Base-by-base conservation (phyloP, 345 rosid genomes). In the Moricandia arvensis region DNA sequence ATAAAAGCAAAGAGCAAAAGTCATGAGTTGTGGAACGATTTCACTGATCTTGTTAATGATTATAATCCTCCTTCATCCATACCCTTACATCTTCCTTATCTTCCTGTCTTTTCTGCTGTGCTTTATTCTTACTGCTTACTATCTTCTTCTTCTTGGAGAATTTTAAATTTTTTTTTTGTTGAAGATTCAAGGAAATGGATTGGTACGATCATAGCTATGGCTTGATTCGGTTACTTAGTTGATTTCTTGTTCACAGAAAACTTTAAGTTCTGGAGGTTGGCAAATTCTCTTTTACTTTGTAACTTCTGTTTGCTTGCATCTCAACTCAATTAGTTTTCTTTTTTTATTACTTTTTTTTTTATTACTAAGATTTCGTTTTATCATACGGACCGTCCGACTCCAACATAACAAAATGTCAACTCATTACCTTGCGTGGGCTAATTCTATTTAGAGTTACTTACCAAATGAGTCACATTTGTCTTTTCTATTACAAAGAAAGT, bases 61-160 rank as follows among this genome's bases (percentile, higher is more conserved):
- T 15, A 51, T 75, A 24, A 11, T 75, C 10, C 18, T 75, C 12
- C 15, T 68, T 1, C 49, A 37, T 35, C 79, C 79, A 51, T 27
- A 61, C 63, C 16, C 34, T 3, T 75, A 75, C 41, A 45, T 75
- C 47, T 51, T 75, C 45, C 4, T 75, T 18, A 63, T 68, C 63
- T 68, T 68, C 1, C 0, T 4, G 12, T 75, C 63, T 75, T 59
- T 68, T 35, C 24, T 75, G 10, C 7, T 35, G 17, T 75, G 74
- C 16, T 61, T 68, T 49, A 2, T 59, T 61, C 43, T 59, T 51
- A 33, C 63, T 68, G 62, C 47, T 35, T 75, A 60, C 43, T 60
- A 35, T 74, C 65, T 63, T 68, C 29, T 68, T 47, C 13, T 74
- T 68, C 57, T 68, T 61, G 79, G 79, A 33, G 69, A 75, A 49